These are phyloP conservation scores for Heliamphora pulchella DNA, from an alignment of 179 eudicot genomes.

Conservation along the genomic window DNA sequence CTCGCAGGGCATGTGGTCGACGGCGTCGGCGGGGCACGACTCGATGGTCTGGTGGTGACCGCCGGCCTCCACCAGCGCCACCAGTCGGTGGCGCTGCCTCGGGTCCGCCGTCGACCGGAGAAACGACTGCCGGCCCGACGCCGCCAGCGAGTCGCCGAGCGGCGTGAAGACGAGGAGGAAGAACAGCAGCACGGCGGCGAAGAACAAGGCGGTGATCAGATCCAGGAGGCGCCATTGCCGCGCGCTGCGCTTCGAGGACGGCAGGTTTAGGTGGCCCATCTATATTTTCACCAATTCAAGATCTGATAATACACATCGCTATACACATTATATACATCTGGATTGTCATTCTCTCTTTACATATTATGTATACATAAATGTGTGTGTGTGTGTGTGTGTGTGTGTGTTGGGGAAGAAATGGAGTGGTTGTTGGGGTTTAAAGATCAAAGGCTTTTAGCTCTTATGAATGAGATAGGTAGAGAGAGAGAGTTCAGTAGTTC, in stretches of 20 bases:
- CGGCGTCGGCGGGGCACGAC: conserved; percentile 57
- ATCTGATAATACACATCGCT: neutral
- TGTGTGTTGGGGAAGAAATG: no score
- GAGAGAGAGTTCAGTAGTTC: no score
- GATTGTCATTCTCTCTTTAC: no score
- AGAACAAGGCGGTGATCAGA: conserved; percentile 42
- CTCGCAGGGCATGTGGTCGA: conserved; percentile 95
- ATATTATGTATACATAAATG: no score
- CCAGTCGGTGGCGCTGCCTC: conserved; percentile 42
- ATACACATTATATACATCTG: no score
- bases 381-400: no score
- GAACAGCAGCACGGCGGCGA: conserved; percentile 55
- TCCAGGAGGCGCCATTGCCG: conserved; percentile 66
- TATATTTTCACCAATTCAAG: neutral
- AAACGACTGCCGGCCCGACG: conserved; percentile 64
- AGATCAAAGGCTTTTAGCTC: no score
- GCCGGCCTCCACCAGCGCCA: conserved; percentile 40
- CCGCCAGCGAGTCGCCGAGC: conserved; percentile 69
- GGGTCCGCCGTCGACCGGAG: conserved; percentile 61
- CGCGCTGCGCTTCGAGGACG: conserved; percentile 48
- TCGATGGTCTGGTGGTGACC: conserved; percentile 34
- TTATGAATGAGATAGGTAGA: no score
- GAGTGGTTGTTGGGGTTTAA: no score
- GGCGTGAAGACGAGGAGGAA: conserved; percentile 61
- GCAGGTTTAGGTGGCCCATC: conserved; percentile 66